Evolutionary conservation across 495 filamentous ascomycete species (phyloP).

Genomic region (Penicillium tannophilum): DNA sequence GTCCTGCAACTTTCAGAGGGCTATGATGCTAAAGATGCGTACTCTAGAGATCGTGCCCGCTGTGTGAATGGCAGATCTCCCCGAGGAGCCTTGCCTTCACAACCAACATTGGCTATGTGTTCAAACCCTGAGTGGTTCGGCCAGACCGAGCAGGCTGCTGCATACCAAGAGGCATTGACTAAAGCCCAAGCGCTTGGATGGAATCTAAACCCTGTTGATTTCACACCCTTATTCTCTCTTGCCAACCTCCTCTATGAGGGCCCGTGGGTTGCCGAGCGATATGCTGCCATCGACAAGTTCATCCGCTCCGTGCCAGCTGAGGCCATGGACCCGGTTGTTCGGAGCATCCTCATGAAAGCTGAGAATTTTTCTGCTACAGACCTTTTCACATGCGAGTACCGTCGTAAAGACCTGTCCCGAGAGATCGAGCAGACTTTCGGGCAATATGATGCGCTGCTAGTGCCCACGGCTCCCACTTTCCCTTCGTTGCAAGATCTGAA

Average conservation of each 20-base stretch:
- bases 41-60: slow-evolving; percentile 53
- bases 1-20: slow-evolving; percentile 58
- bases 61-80: slow-evolving; percentile 2
- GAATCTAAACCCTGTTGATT: slow-evolving; percentile 49
- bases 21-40: slow-evolving; percentile 56
- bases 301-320: slow-evolving; percentile 3
- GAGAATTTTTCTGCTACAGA: slow-evolving; percentile 19
- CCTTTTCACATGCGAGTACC: slow-evolving; percentile 17
- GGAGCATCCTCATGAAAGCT: slow-evolving; percentile 20
- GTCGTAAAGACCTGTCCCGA: slow-evolving; percentile 16
- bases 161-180: slow-evolving; percentile 44
- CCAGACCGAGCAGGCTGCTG: slow-evolving; percentile 48
- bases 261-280: slow-evolving; percentile 24
- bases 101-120: slow-evolving; percentile 48
- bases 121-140: slow-evolving; percentile 30
- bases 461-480: slow-evolving; percentile 63
- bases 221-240: slow-evolving; percentile 35
- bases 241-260: slow-evolving; percentile 22
- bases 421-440: slow-evolving; percentile 12
- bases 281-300: slow-evolving; percentile 21
- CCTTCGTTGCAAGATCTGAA: slow-evolving; percentile 59
- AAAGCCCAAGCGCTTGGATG: slow-evolving; percentile 42
- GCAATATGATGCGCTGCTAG: slow-evolving; percentile 58
- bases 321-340: slow-evolving; percentile 20
- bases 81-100: slow-evolving; percentile 54